Base-by-base conservation (phyloP, 2,329 filamentous ascomycete genomes). In the Neopestalotiopsis rosae region DNA sequence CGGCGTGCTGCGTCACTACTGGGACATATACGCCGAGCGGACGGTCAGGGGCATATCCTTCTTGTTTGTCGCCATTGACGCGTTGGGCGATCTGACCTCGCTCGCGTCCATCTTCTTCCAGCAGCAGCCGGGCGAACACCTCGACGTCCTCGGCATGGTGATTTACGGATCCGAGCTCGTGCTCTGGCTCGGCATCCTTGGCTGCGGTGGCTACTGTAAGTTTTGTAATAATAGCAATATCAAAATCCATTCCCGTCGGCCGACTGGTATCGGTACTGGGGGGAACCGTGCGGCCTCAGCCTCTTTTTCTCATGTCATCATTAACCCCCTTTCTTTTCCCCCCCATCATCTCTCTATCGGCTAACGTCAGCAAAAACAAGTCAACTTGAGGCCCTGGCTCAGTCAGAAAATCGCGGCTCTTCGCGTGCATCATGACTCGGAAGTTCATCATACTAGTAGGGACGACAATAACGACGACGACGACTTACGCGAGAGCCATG, bases 41-140 rank as follows among this genome's bases (percentile, higher is more conserved):
- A 92, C 90, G 0, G 91, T 92, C 1, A 84, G 90, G 14, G 91
- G 91, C 7, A 92, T 93, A 52, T 92, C 90, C 1, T 93, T 93
- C 77, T 81, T 92, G 2, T 94, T 94, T 72, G 90, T 92, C 0
- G 88, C 83, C 1, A 91, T 93, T 58, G 91, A 93, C 78, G 91
- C 90, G 0, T 83, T 88, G 0, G 91, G 91, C 0, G 91, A 93
- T 76, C 76, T 93, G 3, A 90, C 90, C 67, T 92, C 90, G 0
- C 80, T 93, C 0, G 76, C 90, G 2, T 91, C 90, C 0, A 82
- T 93, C 17, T 80, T 91, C 57, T 92, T 91, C 71, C 86, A 91
- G 75, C 82, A 84, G 0, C 86, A 91, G 75, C 82, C 84, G 0
- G 79, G 24, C 24, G 24, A 2, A 2, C 24, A 81, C 20, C 74